phyloP scores from a whole-genome alignment of 129 eudicot species.

The Flaveria bidentis region DNA sequence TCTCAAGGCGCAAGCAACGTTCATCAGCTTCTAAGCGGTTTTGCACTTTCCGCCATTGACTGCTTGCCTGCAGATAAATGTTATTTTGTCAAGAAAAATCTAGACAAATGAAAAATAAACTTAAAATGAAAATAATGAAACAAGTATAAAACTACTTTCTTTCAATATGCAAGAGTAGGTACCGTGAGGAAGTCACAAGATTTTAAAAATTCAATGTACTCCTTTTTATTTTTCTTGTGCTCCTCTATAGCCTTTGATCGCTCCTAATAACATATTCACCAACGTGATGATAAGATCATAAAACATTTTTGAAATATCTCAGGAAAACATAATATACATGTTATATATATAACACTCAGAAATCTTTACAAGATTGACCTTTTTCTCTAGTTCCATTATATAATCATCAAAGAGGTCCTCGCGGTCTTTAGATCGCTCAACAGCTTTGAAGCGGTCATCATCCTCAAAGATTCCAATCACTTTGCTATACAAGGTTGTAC shows the following conservation, averaged over 20 bases:
- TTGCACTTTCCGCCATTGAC: constrained; percentile 99
- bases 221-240: constrained; percentile 59
- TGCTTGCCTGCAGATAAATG: constrained; percentile 65
- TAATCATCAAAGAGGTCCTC: constrained; percentile 81
- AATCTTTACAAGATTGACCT: constrained; percentile 45
- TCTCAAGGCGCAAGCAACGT: constrained; percentile 87
- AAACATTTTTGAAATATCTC: neutral
- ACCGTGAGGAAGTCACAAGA: constrained; percentile 92
- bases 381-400: constrained; percentile 64
- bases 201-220: constrained; percentile 75
- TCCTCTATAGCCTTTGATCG: constrained; percentile 85
- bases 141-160: neutral
- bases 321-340: neutral
- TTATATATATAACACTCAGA: neutral
- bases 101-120: neutral
- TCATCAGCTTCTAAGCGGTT: constrained; percentile 93
- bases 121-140: neutral
- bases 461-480: constrained; percentile 63
- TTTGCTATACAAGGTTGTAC: constrained; percentile 54
- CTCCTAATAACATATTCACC: constrained; percentile 52
- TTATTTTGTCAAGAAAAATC: constrained; percentile 11
- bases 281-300: neutral
- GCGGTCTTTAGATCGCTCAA: constrained; percentile 81
- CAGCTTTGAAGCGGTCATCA: constrained; percentile 87
- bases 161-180: neutral